Base-by-base conservation (phyloP, 192 early-diverging fungal species). In the Pilobolus umbonatus region DNA sequence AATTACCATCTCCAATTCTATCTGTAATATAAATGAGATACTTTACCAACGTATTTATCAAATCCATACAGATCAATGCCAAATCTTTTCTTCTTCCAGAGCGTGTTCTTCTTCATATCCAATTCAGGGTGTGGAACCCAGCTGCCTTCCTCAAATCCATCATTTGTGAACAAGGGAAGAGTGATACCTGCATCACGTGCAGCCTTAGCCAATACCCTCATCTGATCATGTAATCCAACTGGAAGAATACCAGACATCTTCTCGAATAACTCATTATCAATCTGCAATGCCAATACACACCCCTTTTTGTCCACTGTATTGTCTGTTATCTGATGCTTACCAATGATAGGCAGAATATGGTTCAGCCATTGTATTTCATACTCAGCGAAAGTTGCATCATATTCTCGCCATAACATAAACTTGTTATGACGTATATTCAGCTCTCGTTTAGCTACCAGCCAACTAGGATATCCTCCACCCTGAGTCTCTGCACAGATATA, bases 131-230 rank as follows among this genome's bases (percentile, higher is more conserved):
- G 61, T 19, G 80, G 70, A 14, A 87, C 69, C 60, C 78, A 88
- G 1, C 80, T 78, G 25, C 83, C 87, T 44, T 79, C 68, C 64
- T 90, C 88, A 63, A 80, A 82, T 0, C 78, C 83, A 65, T 95
- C 89, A 67, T 95, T 95, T 19, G 89, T 90, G 51, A 89, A 89
- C n/a, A 95, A 68, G 14, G 92, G 92, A 1, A 88, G 85, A 11
- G 81, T 86, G 19, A 92, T 86, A 3, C 82, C 76, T 38, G 81
- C 79, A 68, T 92, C 87, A 25, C 89, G 75, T 4, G 89, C 86
- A 57, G 83, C 81, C 51, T 88, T 84, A 14, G 84, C 80, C 46
- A 95, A 72, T 4, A 88, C 71, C 1, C 87, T 67, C 75, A 91
- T 93, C 54, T 95, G 88, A 66, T 95, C 90, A 49, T 82, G 81